These are phyloP conservation scores for Agrostemma githago DNA, from an alignment of 148 eudicot genomes.

Conservation along the genomic window DNA sequence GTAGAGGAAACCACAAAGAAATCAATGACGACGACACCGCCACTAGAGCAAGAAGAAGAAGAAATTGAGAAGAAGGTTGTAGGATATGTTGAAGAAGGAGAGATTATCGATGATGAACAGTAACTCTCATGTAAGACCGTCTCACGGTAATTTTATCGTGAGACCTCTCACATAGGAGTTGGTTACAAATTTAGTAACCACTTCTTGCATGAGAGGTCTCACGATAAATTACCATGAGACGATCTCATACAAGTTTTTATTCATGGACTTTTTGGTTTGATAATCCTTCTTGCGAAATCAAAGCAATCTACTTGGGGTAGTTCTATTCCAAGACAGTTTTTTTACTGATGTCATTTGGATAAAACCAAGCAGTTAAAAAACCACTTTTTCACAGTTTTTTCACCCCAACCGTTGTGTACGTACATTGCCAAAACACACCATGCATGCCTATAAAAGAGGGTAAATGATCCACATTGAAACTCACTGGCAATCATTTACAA, in stretches of 20 bases:
- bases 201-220: too few relatives aligned
- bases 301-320: slow-evolving; percentile 70
- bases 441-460: neutral
- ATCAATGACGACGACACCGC: slow-evolving; percentile 15
- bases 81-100: slow-evolving; percentile 46
- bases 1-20: slow-evolving; percentile 34
- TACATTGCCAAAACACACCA: neutral
- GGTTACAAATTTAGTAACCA: too few relatives aligned
- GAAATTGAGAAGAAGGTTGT: neutral
- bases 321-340: too few relatives aligned
- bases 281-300: slow-evolving; percentile 51
- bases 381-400: neutral
- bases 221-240: too few relatives aligned
- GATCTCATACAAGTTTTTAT: too few relatives aligned
- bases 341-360: too few relatives aligned
- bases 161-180: too few relatives aligned
- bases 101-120: slow-evolving; percentile 31
- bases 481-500: neutral
- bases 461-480: neutral
- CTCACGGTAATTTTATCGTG: too few relatives aligned
- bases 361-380: neutral
- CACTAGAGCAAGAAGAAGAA: slow-evolving; percentile 19
- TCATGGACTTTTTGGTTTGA: slow-evolving; percentile 98
- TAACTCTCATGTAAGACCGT: too few relatives aligned
- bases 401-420: slow-evolving; percentile 7